A percentile compares a stretch with the other conserved stretches of the same genome.
phyloP scores from a whole-genome alignment of 2,329 filamentous ascomycete species.

The Neofusicoccum sp. region DNA sequence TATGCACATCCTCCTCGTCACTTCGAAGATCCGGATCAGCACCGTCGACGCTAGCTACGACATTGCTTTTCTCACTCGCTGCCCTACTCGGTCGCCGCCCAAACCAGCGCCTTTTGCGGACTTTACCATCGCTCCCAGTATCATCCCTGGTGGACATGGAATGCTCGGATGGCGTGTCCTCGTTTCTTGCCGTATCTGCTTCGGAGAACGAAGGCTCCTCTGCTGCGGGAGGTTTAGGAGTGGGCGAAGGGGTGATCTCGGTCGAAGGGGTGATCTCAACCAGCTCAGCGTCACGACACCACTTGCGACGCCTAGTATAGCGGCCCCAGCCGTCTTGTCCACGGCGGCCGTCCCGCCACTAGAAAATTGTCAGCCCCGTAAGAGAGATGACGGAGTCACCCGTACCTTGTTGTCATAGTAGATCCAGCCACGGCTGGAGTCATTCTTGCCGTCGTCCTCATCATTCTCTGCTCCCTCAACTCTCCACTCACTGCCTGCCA shows the following conservation, averaged over 20 bases:
- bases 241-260: conserved; percentile 45
- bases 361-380: conserved; percentile 20
- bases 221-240: conserved; percentile 26
- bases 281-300: conserved; percentile 94
- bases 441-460: conserved; percentile 42
- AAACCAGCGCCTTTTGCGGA: conserved; percentile 36
- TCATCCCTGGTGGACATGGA: conserved; percentile 29
- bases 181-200: conserved; percentile 26
- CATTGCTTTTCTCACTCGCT: conserved; percentile 29
- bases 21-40: conserved; percentile 33
- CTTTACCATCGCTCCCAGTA: conserved; percentile 32
- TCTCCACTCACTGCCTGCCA: conserved; percentile 78
- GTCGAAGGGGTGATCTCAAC: conserved; percentile 64
- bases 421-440: conserved; percentile 67
- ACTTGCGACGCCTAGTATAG: conserved; percentile 90
- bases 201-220: conserved; percentile 19
- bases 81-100: conserved; percentile 24
- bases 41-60: conserved; percentile 27
- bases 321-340: conserved; percentile 89
- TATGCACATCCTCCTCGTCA: conserved; percentile 50
- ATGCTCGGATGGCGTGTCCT: conserved; percentile 27
- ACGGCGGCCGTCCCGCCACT: conserved; percentile 88
- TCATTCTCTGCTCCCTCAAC: conserved; percentile 69
- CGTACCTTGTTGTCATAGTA: conserved; percentile 95
- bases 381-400: conserved; percentile 1